Evolutionary conservation across 2,329 filamentous ascomycete species (phyloP).

Genomic region (Pseudogymnoascus pannorum): DNA sequence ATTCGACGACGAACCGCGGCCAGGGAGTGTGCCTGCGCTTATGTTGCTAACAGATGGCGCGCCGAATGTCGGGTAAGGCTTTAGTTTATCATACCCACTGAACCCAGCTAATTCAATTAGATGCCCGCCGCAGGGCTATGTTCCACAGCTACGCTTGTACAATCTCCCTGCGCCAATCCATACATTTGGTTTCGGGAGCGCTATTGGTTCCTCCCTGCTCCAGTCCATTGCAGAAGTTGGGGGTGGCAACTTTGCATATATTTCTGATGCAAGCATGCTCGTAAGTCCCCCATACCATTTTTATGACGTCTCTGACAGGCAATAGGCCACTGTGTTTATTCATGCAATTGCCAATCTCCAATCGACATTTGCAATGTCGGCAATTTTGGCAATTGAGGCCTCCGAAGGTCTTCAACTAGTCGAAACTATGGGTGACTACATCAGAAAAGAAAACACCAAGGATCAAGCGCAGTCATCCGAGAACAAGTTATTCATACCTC

Average conservation of each 20-base stretch:
- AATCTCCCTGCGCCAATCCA: conserved; percentile 35
- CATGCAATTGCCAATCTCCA: conserved; percentile 56
- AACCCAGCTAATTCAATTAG: not conserved
- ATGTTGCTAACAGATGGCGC: conserved; percentile 49
- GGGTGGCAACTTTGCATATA: conserved; percentile 52
- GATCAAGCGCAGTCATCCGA: not conserved
- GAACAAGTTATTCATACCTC: not conserved
- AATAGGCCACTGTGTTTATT: conserved; percentile 45
- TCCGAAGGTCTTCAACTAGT: conserved; percentile 31
- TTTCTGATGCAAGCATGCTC: conserved; percentile 56
- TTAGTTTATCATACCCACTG: not conserved
- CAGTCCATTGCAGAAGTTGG: conserved; percentile 53
- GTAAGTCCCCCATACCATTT: conserved; percentile 24
- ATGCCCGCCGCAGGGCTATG: not conserved
- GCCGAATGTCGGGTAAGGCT: conserved; percentile 44
- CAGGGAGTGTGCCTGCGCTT: conserved; percentile 40
- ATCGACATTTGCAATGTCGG: conserved; percentile 46
- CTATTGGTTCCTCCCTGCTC: conserved; percentile 43
- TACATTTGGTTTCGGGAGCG: conserved; percentile 49
- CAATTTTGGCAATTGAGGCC: conserved; percentile 37
- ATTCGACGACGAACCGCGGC: conserved; percentile 31
- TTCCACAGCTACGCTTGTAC: not conserved
- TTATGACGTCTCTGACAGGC: not conserved
- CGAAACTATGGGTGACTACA: conserved; percentile 34
- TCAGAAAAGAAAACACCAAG: conserved; percentile 23